Base-by-base conservation (phyloP, 2,329 filamentous ascomycete genomes). In the Verticillium isaacii region DNA sequence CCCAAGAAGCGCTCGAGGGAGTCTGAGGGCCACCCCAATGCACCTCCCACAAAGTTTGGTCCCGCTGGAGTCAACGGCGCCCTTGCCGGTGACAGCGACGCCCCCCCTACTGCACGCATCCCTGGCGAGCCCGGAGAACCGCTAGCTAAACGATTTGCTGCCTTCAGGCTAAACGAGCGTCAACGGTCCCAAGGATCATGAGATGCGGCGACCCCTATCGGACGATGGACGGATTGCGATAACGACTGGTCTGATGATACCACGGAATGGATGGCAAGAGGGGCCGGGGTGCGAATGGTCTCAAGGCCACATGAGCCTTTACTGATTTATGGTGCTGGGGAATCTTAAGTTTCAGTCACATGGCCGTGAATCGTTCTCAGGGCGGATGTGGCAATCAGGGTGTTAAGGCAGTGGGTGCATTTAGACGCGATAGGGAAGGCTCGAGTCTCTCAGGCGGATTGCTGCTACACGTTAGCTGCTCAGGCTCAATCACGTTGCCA, bases 61-160 rank as follows among this genome's bases (percentile, higher is more conserved):
- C 9, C 45, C 45, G 45, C n/a, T 50, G 45, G 45, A 50, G 45
- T 25, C 45, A 50, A 50, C 45, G 45, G 45, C 52, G 34, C 41
- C 60, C 62, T 37, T 60, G 64, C 60, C 61, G 61, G 57, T 65
- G 62, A 65, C 23, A 37, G 55, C 54, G 36, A 36, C 61, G 55
- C 29, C 34, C 56, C 58, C 32, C 23, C 68, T 60, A 66, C 64
- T 64, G 66, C 54, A 34, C 25, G 25, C 54, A 67, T 68, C 67
- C 73, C 74, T 63, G 39, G 65, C 45, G 66, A 69, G 60, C 74
- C 76, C 66, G 80, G 78, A 73, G 81, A 83, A 78, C 82, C 80
- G 66, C 82, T 87, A 81, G 82, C 85, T 86, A 87, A 87, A 80
- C 80, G 83, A 78, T 82, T 87, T 84, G 83, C 83, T 82, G 82